These are phyloP conservation scores for Nicotiana obtusifolia DNA, from an alignment of 257 asterid species.

Conservation along the genomic window DNA sequence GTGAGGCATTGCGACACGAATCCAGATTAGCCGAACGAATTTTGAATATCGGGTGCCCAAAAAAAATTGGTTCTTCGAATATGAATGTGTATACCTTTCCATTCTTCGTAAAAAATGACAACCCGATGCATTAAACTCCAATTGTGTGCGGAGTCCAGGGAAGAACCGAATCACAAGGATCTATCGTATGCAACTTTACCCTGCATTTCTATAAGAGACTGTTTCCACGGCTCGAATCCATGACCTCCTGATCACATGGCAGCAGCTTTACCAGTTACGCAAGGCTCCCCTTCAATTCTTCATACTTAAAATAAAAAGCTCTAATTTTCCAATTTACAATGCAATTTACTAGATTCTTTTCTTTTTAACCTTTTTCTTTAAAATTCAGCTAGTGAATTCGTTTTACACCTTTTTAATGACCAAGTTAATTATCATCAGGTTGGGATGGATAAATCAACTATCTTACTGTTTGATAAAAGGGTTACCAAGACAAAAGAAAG, in stretches of 20 bases:
- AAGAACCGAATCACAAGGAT: too few relatives aligned
- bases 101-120: background rate
- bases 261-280: too few relatives aligned
- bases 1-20: background rate
- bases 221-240: too few relatives aligned
- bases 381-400: background rate
- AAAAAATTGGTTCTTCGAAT: background rate
- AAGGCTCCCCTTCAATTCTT: too few relatives aligned
- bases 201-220: too few relatives aligned
- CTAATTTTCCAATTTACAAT: background rate
- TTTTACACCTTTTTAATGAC: background rate
- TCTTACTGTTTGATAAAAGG: background rate
- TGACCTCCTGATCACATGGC: too few relatives aligned
- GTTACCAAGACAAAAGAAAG: background rate
- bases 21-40: background rate
- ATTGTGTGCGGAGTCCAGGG: accelerated
- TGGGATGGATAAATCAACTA: slow-evolving; percentile 1
- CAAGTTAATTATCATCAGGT: slow-evolving; percentile 1
- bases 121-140: too few relatives aligned
- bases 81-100: background rate
- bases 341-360: background rate
- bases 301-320: background rate
- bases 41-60: background rate
- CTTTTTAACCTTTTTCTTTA: background rate
- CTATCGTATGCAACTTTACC: too few relatives aligned